Base-by-base conservation (phyloP, 1,139 yeast species). In the Taphrina populina region DNA sequence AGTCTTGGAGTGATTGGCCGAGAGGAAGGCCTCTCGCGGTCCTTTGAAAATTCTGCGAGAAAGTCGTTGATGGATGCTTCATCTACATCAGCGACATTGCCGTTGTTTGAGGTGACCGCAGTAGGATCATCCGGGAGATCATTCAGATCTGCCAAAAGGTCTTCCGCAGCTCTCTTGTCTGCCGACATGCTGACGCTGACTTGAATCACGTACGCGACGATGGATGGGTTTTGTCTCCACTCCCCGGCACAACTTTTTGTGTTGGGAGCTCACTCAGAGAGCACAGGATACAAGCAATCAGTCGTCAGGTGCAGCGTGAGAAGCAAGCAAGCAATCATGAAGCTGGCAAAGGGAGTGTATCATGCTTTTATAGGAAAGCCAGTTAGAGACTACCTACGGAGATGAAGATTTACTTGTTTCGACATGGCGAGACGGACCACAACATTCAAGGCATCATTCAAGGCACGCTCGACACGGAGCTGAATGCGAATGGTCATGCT, bases 31-130 rank as follows among this genome's bases (percentile, higher is more conserved):
- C 47, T 24, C 24, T 40, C 46, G 29, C 54, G 40, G 17, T 49
- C 54, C 10, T 34, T 32, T 19, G 54, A 39, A 19, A 49, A 49
- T 33, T 49, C 54, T 13, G 54, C 54, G 20, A 49, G 54, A 21
- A 49, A 49, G 15, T 49, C 54, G 17, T 49, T 49, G 54, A 49
- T 49, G 24, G 44, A 37, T 20, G 54, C 54, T 29, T 49, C 54
- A 30, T 49, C 54, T 17, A 26, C 46, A 29, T 49, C 54, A 4
- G 40, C 40, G 6, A 40, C 33, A n/a, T 23, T 11, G 17, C 19
- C 10, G 17, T 7, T 20, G 13, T 21, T 41, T 17, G 39, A 37
- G 2, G 54, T 23, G 39, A 24, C 23, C 11, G 37, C 37, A 19
- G 19, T 43, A 10, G 37, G 37, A 20, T 43, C 47, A 19, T 43